These are phyloP conservation scores for Saccharata proteae DNA, from an alignment of 2,329 filamentous ascomycete species.

Conservation along the genomic window DNA sequence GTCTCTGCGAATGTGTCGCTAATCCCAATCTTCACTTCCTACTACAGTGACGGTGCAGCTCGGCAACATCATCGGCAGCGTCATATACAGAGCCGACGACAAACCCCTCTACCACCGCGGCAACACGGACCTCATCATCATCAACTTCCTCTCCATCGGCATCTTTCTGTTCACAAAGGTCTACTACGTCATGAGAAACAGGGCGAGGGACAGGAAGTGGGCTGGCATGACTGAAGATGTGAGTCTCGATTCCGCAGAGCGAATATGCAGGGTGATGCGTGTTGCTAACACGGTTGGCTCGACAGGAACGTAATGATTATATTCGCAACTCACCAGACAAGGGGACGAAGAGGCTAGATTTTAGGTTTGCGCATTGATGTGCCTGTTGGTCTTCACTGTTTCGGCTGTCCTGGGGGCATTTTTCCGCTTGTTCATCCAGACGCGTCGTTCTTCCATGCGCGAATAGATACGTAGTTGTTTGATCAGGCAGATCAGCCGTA, in stretches of 20 bases:
- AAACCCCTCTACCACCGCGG: constrained; percentile 32
- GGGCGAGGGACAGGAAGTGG: constrained; percentile 16
- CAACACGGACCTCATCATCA: constrained; percentile 23
- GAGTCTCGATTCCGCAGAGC: background rate
- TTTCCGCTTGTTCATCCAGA: too few species aligned
- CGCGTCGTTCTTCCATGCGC: too few species aligned
- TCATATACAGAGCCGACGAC: constrained; percentile 39
- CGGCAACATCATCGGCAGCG: constrained; percentile 33
- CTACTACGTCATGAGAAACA: constrained; percentile 32
- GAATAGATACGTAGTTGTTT: too few species aligned
- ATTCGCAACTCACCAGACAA: constrained; percentile 17
- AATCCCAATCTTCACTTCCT: constrained; percentile 2
- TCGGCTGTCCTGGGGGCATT: too few species aligned
- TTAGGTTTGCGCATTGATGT: constrained; percentile 19
- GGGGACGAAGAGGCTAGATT: constrained; percentile 19
- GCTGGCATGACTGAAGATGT: constrained; percentile 14
- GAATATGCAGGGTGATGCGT: too few species aligned
- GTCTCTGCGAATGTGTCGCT: constrained; percentile 11
- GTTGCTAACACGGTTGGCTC: constrained; percentile 3
- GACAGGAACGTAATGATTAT: constrained; percentile 20
- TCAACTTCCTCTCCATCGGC: constrained; percentile 21
- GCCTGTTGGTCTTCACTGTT: too few species aligned
- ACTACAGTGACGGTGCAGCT: constrained; percentile 34
- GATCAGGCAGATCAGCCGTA: too few species aligned
- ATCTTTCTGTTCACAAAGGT: constrained; percentile 25